Evolutionary conservation across 2,329 filamentous ascomycete species (phyloP), one percentile per base, ranked within the genome.

Genomic region (Verticillium klebahnii): DNA sequence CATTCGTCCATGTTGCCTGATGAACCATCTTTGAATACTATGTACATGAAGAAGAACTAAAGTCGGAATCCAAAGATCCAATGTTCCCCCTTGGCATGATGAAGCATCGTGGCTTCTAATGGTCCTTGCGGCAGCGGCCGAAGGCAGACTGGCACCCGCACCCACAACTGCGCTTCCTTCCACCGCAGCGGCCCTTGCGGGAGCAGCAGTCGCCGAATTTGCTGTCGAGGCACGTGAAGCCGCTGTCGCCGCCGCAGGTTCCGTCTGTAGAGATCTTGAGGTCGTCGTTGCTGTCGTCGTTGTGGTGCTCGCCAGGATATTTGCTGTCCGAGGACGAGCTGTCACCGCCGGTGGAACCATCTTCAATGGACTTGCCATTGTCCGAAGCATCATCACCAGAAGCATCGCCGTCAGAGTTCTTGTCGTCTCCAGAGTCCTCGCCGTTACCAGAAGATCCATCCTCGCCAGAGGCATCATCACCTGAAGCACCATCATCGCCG

Each of bases 121-220:
- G n/a, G 23, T 34, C 29, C 61, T 66, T 61, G 57, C 65, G 63
- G 67, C 76, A 78, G 36, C 69, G 63, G 17, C 75, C 75, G 64
- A 74, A 77, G n/a, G 60, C 67, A 9, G 64, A 60, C 67, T 77
- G 72, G 66, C 76, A 79, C 15, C 73, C 73, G 45, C 70, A 72
- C 12, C 69, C 70, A 64, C 77, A 78, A 62, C 76, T 72, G 34
- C 70, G 67, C 37, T 67, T 69, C 64, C 71, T 73, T 52, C 67
- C 69, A 6, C 75, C 75, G 61, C 80, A 82, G 67, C 70, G 73
- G 57, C 75, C 69, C 64, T 70, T 69, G 61, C 67, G 69, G 17
- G 76, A 79, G 70, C 79, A 82, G 71, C 80, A 80, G 61, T 75
- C 67, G 2, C 78, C 78, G 61, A 75, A 79, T 11, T 65, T 57